Evolutionary conservation across 2,329 filamentous ascomycete genomes (phyloP).

Genomic region (Nigrospora osmanthi): DNA sequence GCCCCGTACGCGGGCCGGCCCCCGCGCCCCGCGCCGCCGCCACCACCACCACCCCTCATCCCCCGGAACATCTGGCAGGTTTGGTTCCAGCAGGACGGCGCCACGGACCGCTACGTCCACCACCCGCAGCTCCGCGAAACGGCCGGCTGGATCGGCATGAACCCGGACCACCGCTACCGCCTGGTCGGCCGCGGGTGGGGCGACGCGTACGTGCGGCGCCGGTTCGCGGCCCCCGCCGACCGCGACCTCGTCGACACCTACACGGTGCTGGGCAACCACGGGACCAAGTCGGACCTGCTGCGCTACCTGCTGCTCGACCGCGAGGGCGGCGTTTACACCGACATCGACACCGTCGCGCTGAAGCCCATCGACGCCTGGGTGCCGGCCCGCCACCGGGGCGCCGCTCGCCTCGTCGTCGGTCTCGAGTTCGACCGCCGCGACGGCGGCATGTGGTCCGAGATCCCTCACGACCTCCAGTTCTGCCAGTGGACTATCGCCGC

Average conservation of each 20-base stretch:
- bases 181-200: conserved; percentile 15
- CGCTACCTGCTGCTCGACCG: conserved; percentile 62
- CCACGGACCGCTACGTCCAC: conserved; percentile 3
- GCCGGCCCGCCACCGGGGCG: conserved; percentile 25
- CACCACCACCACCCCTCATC: conserved; percentile 1
- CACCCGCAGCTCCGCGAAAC: conserved; percentile 9
- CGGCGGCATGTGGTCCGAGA: conserved; percentile 16
- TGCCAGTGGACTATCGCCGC: conserved; percentile 28
- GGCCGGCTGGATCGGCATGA: conserved; percentile 13
- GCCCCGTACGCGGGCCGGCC: background rate
- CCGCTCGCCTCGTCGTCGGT: conserved; percentile 18
- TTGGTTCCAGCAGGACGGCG: conserved; percentile 7
- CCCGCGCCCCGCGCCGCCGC: background rate
- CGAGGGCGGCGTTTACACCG: conserved; percentile 47
- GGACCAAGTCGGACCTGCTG: conserved; percentile 41
- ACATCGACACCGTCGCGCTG: conserved; percentile 34
- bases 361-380: conserved; percentile 41
- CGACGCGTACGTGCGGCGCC: conserved; percentile 14
- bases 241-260: conserved; percentile 11
- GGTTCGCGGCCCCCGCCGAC: conserved; percentile 9
- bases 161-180: conserved; percentile 15
- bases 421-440: conserved; percentile 22
- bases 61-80: conserved; percentile 20
- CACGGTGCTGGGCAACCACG: conserved; percentile 14
- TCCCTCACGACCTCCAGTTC: conserved; percentile 21